A percentile compares a stretch with the other conserved stretches of the same genome.
Conservation (phyloP, 208 protist genomes). For the Trypanosoma lewisi region DNA sequence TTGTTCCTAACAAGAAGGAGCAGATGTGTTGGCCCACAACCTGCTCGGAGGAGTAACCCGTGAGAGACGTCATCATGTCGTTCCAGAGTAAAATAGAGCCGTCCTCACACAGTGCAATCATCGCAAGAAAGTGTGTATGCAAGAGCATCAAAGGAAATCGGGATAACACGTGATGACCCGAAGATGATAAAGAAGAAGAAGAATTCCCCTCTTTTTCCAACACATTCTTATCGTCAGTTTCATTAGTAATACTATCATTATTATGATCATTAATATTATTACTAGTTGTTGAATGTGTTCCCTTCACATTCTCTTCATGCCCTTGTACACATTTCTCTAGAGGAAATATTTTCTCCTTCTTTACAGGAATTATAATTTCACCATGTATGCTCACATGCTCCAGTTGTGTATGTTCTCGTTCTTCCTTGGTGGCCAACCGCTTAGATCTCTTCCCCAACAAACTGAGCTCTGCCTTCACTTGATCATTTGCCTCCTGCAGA, state of each 20-base stretch:
- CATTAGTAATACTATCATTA: too few species aligned
- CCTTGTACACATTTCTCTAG: constrained; percentile 1
- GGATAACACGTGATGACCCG: constrained; percentile 28
- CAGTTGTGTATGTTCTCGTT: constrained; percentile 9
- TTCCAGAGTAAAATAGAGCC: constrained; percentile 79
- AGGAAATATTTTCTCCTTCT: constrained; percentile 3
- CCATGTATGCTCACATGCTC: constrained; percentile 16
- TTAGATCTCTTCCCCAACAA: constrained; percentile 36
- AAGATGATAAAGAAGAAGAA: constrained; percentile 9
- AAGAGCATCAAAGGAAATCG: constrained; percentile 46
- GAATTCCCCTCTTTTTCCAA: too few species aligned
- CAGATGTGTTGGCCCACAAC: constrained; percentile 82
- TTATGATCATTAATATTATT: too few species aligned
- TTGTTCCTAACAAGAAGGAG: constrained; percentile 64
- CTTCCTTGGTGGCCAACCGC: constrained; percentile 17
- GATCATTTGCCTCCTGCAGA: constrained; percentile 51
- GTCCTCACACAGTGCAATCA: constrained; percentile 81
- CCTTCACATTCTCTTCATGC: too few species aligned
- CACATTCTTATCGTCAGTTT: too few species aligned
- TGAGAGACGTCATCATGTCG: constrained; percentile 53
- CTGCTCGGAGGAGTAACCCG: constrained; percentile 62
- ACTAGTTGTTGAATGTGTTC: too few species aligned
- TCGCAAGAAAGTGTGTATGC: constrained; percentile 23
- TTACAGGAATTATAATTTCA: constrained; percentile 26
- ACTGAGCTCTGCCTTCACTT: constrained; percentile 60